phyloP scores from a whole-genome alignment of 23 red algal species.

The Chondrus crispus region DNA sequence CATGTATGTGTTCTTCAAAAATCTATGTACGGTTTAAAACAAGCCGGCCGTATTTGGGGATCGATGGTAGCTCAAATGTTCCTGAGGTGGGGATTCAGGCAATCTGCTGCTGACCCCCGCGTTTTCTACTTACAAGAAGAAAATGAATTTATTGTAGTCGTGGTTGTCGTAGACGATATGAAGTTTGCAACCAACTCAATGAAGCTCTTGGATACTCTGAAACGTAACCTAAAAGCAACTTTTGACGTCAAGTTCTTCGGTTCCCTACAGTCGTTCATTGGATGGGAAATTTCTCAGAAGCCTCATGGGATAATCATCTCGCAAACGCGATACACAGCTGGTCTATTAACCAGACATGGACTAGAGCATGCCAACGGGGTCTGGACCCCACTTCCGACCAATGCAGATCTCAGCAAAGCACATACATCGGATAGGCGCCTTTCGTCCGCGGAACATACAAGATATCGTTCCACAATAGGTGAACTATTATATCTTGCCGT shows the following conservation, averaged over 20 bases:
- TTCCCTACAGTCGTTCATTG: not conserved
- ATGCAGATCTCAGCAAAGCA: not conserved
- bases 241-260: not conserved
- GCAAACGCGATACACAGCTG: not conserved
- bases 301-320: not conserved
- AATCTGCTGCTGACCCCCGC: not conserved
- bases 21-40: not conserved
- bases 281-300: not conserved
- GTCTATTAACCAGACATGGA: not conserved
- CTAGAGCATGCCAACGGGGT: not conserved
- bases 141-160: not conserved
- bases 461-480: not conserved
- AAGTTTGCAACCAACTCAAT: not conserved
- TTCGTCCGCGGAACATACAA: not conserved
- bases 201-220: not conserved
- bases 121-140: not conserved
- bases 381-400: not conserved
- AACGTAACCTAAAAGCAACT: not conserved
- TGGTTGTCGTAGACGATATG: not conserved
- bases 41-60: not conserved
- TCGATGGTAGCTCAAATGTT: not conserved
- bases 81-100: not conserved
- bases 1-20: not conserved
- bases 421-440: not conserved
- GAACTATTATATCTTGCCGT: not conserved